Evolutionary conservation across 2,329 filamentous ascomycete genomes (phyloP).

Genomic region (Stromatinia cepivora): DNA sequence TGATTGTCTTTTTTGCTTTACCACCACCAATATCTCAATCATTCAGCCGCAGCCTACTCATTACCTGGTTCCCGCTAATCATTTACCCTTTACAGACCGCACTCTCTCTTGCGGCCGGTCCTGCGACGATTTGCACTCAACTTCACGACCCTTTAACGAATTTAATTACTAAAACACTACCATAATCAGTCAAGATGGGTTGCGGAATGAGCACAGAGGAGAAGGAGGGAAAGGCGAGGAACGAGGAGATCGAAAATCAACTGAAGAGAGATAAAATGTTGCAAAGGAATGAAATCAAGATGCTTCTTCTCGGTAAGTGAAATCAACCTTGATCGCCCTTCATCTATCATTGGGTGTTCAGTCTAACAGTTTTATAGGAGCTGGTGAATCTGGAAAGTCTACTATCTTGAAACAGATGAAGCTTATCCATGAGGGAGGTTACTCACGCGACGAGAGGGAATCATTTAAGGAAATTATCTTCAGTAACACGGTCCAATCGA

Average conservation of each 20-base stretch:
- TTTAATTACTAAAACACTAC: slow-evolving; percentile 12
- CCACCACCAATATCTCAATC: slow-evolving; percentile 8
- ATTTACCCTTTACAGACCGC: slow-evolving; percentile 51
- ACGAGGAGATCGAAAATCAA: slow-evolving; percentile 99
- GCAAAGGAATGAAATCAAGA: slow-evolving; percentile 99
- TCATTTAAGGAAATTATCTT: slow-evolving; percentile 97
- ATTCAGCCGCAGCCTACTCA: slow-evolving; percentile 1
- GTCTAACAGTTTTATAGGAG: slow-evolving; percentile 43
- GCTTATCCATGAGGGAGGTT: slow-evolving; percentile 98
- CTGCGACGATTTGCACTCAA: slow-evolving; percentile 20
- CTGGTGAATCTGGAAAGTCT: slow-evolving; percentile 96
- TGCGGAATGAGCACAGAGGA: slow-evolving; percentile 99
- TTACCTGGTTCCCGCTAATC: slow-evolving; percentile 19
- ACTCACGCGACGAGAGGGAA: slow-evolving; percentile 92
- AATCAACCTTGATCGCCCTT: slow-evolving; percentile 5
- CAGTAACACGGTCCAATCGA: slow-evolving; percentile 90
- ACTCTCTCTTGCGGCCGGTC: slow-evolving; percentile 52
- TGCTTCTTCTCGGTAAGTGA: slow-evolving; percentile 91
- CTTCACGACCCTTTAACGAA: slow-evolving; percentile 17
- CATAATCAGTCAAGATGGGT: slow-evolving; percentile 75
- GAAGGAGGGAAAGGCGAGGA: slow-evolving; percentile 99
- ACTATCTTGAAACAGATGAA: slow-evolving; percentile 98
- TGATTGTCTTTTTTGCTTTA: not conserved
- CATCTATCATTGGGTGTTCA: not conserved
- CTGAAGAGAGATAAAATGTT: slow-evolving; percentile 98